Conservation (phyloP, 805 yeast genomes). For the Pichia thaimueangensis region DNA sequence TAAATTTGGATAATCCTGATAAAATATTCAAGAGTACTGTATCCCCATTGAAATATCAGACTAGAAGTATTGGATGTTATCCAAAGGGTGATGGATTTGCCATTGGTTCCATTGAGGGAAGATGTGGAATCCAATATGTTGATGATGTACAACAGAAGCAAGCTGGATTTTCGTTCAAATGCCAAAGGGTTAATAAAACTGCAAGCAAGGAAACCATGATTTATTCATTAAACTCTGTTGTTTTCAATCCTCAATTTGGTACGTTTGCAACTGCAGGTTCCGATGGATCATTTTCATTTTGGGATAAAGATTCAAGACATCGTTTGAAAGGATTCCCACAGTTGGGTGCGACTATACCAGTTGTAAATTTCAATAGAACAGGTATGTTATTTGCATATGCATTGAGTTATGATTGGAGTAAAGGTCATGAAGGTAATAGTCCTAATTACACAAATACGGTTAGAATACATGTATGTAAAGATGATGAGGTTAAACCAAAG, state of each 20-base stretch:
- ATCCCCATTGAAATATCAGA: constrained; percentile 87
- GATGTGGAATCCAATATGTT: constrained; percentile 90
- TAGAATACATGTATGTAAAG: constrained; percentile 78
- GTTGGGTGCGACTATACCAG: constrained; percentile 61
- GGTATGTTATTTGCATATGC: constrained; percentile 91
- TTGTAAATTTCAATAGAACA: constrained; percentile 71
- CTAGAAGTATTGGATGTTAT: constrained; percentile 74
- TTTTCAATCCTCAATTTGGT: constrained; percentile 85
- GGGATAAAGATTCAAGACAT: constrained; percentile 93
- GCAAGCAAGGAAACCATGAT: constrained; percentile 54
- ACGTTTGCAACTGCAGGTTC: constrained; percentile 92
- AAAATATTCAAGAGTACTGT: constrained; percentile 63
- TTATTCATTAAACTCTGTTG: constrained; percentile 72
- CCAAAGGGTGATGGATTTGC: constrained; percentile 93
- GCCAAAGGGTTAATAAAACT: constrained; percentile 74
- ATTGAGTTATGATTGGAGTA: constrained; percentile 90
- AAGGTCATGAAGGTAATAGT: constrained; percentile 74
- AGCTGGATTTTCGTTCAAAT: constrained; percentile 82
- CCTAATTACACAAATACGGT: constrained; percentile 70
- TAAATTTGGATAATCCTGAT: constrained; percentile 80
- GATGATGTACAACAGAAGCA: constrained; percentile 72
- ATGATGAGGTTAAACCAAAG: constrained; percentile 73
- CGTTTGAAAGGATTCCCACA: constrained; percentile 76
- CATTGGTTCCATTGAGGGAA: constrained; percentile 87
- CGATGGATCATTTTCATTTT: constrained; percentile 88